Evolutionary conservation across 805 yeast genomes (phyloP).

Genomic region (Candida silvatica): DNA sequence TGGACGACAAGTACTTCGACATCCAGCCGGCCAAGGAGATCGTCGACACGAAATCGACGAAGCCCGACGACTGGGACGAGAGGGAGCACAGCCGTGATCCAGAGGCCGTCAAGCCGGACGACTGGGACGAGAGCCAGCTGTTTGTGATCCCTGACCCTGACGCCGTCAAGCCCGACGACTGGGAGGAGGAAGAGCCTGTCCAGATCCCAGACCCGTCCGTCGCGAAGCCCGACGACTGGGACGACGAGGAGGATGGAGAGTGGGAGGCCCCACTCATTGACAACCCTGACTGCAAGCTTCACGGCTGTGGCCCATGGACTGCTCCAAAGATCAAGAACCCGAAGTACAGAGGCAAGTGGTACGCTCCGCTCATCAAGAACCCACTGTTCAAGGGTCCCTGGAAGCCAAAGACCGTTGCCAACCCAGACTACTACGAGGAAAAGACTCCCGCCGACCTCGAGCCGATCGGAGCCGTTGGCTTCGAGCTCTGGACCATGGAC

Average conservation of each 20-base stretch:
- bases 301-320: constrained; percentile 80
- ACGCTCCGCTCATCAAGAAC: constrained; percentile 55
- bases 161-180: constrained; percentile 62
- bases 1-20: constrained; percentile 44
- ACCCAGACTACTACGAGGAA: constrained; percentile 64
- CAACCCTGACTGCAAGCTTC: constrained; percentile 64
- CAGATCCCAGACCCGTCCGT: constrained; percentile 64
- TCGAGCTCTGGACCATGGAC: constrained; percentile 87
- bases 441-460: constrained; percentile 48
- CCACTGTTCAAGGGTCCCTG: constrained; percentile 78
- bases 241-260: constrained; percentile 82
- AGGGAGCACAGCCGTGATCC: constrained; percentile 62
- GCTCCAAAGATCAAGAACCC: constrained; percentile 64
- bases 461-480: constrained; percentile 73
- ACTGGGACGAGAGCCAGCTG: constrained; percentile 76
- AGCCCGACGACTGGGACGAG: constrained; percentile 85
- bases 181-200: constrained; percentile 61
- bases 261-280: constrained; percentile 66
- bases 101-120: constrained; percentile 59
- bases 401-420: constrained; percentile 56
- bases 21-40: constrained; percentile 61
- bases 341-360: constrained; percentile 72
- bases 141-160: constrained; percentile 56
- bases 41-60: constrained; percentile 43
- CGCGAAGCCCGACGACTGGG: constrained; percentile 70